A percentile compares a stretch with the other conserved stretches of the same genome.
phyloP scores from a whole-genome alignment of 106 monocot genomes.

The Dendrobium officinale region DNA sequence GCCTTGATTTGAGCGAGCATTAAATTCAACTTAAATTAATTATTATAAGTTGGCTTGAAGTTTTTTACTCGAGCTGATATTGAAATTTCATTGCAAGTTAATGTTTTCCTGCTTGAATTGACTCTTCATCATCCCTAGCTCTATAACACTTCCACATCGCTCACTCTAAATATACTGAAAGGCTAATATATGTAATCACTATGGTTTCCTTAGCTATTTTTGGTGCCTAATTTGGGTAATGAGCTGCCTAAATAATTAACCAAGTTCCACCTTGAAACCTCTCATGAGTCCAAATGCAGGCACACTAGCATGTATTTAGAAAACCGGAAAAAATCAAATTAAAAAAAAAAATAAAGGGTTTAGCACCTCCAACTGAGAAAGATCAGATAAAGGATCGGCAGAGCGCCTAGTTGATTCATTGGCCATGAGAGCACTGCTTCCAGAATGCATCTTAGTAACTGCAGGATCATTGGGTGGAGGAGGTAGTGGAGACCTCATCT shows the following conservation, averaged over 20 bases:
- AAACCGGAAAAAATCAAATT: not conserved
- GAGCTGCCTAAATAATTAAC: not conserved
- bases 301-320: not conserved
- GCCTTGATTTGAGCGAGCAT: not conserved
- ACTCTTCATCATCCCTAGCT: not conserved
- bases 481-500: constrained; percentile 73
- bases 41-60: not conserved
- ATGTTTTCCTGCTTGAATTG: not conserved
- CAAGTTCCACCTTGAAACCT: not conserved
- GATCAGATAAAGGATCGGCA: constrained; percentile 62
- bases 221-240: not conserved
- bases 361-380: constrained; percentile 69
- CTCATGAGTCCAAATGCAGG: not conserved
- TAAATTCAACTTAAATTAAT: not conserved
- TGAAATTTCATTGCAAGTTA: not conserved
- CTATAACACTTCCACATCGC: not conserved
- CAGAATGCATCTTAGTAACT: constrained; percentile 53
- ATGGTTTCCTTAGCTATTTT: not conserved
- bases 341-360: not conserved
- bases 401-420: constrained; percentile 34
- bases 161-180: not conserved
- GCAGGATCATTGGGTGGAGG: constrained; percentile 97
- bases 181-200: not conserved
- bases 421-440: constrained; percentile 20
- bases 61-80: not conserved